These are phyloP conservation scores for Phytopythium litorale DNA, from an alignment of 352 stramenopile species.

Conservation along the genomic window DNA sequence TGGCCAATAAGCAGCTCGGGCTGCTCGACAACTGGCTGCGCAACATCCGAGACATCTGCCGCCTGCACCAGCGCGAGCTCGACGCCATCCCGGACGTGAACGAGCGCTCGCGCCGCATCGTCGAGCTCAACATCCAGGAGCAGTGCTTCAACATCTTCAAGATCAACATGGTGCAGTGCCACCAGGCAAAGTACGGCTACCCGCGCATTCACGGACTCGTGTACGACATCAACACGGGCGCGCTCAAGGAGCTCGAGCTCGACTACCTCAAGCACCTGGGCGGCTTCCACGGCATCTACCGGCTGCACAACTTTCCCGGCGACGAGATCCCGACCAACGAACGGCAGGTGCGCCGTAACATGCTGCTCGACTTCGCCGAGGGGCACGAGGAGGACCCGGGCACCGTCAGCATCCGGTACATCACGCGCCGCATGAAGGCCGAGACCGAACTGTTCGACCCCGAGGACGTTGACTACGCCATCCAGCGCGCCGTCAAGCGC, in stretches of 20 bases:
- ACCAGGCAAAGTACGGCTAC: slow-evolving; percentile 87
- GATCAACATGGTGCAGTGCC: slow-evolving; percentile 83
- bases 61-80: slow-evolving; percentile 88
- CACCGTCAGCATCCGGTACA: slow-evolving; percentile 48
- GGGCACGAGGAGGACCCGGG: slow-evolving; percentile 57
- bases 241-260: slow-evolving; percentile 77
- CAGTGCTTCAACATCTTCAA: slow-evolving; percentile 92
- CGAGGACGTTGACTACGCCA: slow-evolving; percentile 45
- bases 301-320: slow-evolving; percentile 47
- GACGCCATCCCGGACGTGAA: slow-evolving; percentile 77
- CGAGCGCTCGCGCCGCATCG: slow-evolving; percentile 69
- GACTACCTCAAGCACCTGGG: slow-evolving; percentile 58
- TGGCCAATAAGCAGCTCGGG: slow-evolving; percentile 74
- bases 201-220: slow-evolving; percentile 87
- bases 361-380: slow-evolving; percentile 46
- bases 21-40: slow-evolving; percentile 90
- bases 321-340: slow-evolving; percentile 50
- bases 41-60: slow-evolving; percentile 90
- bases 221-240: slow-evolving; percentile 75
- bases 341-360: slow-evolving; percentile 49
- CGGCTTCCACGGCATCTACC: slow-evolving; percentile 43
- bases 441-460: slow-evolving; percentile 51
- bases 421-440: slow-evolving; percentile 45
- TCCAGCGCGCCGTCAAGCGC: slow-evolving; percentile 30
- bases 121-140: slow-evolving; percentile 89